Conservation (phyloP, 768 basidiomycete species). For the Naganishia randhawae region DNA sequence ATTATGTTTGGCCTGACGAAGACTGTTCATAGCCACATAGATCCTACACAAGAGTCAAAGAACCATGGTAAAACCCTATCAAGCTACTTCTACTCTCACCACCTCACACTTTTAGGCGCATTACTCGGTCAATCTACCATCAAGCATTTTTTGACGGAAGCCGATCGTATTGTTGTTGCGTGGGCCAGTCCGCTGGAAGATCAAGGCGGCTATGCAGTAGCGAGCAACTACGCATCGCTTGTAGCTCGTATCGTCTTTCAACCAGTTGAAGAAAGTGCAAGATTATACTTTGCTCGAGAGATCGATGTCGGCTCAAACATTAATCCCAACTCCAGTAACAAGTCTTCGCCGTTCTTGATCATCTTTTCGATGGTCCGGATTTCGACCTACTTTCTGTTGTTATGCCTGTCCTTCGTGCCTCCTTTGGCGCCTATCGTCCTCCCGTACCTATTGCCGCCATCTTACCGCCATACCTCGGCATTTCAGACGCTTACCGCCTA, state of each 20-base stretch:
- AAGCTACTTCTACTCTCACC: constrained; percentile 24
- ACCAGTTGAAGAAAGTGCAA: constrained; percentile 87
- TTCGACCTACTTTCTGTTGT: constrained; percentile 64
- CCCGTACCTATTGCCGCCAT: constrained; percentile 62
- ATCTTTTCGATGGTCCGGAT: constrained; percentile 60
- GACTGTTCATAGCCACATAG: not conserved
- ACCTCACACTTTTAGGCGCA: constrained; percentile 66
- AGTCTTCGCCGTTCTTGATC: constrained; percentile 58
- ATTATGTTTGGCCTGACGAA: not conserved
- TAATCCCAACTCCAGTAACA: constrained; percentile 31
- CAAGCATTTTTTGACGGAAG: constrained; percentile 93
- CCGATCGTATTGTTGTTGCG: constrained; percentile 84
- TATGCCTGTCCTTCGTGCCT: constrained; percentile 71
- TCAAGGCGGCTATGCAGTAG: constrained; percentile 92
- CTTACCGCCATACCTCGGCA: constrained; percentile 67
- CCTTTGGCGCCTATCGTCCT: constrained; percentile 69
- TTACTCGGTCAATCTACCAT: constrained; percentile 85
- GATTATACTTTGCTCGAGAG: constrained; percentile 72
- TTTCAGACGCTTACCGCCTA: constrained; percentile 72
- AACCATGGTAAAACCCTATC: not conserved
- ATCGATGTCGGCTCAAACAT: not conserved
- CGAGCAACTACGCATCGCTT: constrained; percentile 92
- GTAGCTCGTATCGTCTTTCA: constrained; percentile 89
- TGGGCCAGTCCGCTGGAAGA: constrained; percentile 76
- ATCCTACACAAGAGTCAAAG: not conserved